Conservation (phyloP, 2,329 filamentous ascomycete genomes). For the Arthrobotrys conoides region DNA sequence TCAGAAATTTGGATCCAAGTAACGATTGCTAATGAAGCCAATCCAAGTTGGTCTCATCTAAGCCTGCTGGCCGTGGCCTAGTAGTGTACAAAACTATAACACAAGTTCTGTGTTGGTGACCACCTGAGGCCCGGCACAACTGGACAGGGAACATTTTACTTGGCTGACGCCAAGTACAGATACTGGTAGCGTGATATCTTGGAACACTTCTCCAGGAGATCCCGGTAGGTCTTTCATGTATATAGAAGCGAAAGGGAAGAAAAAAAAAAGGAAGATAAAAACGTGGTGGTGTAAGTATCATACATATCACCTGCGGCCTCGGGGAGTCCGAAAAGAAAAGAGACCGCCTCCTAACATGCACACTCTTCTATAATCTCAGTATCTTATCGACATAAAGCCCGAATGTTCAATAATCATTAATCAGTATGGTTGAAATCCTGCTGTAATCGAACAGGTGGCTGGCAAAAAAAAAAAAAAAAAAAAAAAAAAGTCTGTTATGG, state of each 20-base stretch:
- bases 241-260: too few species aligned
- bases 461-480: too few species aligned
- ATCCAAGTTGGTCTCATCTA: neutral
- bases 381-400: neutral
- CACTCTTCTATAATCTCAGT: slow-evolving; percentile 14
- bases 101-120: slow-evolving; percentile 52
- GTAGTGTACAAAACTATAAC: slow-evolving; percentile 46
- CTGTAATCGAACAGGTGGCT: slow-evolving; percentile 26
- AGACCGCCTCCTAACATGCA: neutral
- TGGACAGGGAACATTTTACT: slow-evolving; percentile 22
- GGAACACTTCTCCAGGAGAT: slow-evolving; percentile 37
- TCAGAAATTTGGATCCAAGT: slow-evolving; percentile 4
- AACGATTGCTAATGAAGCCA: neutral
- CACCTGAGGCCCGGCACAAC: slow-evolving; percentile 28
- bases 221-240: neutral
- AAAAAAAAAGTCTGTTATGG: slow-evolving; percentile 20
- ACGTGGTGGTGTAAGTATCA: slow-evolving; percentile 33
- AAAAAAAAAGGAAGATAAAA: slow-evolving; percentile 13
- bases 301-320: slow-evolving; percentile 33
- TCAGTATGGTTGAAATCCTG: neutral
- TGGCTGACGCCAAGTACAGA: slow-evolving; percentile 38
- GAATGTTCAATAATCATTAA: slow-evolving; percentile 24
- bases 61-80: neutral
- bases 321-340: slow-evolving; percentile 40
- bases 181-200: neutral